Conservation (phyloP, 2,329 filamentous ascomycete genomes). For the Pseudogymnoascus sp. region DNA sequence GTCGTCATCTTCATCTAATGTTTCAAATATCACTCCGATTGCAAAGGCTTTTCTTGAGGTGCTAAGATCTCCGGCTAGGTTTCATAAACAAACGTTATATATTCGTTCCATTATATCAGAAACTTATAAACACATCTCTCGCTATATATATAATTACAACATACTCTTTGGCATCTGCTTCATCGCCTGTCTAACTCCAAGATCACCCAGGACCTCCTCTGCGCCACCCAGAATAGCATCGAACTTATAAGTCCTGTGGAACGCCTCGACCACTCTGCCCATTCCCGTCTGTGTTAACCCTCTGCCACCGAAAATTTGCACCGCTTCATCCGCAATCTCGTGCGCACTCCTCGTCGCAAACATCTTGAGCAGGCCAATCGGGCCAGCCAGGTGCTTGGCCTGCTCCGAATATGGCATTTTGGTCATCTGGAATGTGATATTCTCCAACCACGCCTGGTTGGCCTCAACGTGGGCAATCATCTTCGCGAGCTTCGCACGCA, state of each 20-base stretch:
- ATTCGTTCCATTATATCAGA: background rate
- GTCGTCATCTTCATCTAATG: too few relatives aligned
- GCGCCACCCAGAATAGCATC: conserved; percentile 70
- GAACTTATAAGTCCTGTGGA: conserved; percentile 77
- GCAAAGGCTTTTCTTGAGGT: too few relatives aligned
- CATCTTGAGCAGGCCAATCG: conserved; percentile 76
- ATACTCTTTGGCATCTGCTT: conserved; percentile 78
- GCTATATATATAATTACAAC: conserved; percentile 41
- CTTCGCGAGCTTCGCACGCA: conserved; percentile 76
- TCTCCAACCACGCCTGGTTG: conserved; percentile 7
- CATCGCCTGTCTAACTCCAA: conserved; percentile 77
- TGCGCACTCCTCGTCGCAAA: conserved; percentile 68
- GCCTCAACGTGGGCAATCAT: conserved; percentile 57
- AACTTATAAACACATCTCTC: background rate
- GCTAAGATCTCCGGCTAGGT: background rate
- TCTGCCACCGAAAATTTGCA: conserved; percentile 79
- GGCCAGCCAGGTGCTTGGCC: conserved; percentile 64
- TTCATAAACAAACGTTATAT: background rate
- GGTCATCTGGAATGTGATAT: conserved; percentile 67
- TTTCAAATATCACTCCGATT: too few relatives aligned
- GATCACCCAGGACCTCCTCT: conserved; percentile 72
- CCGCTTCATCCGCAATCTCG: conserved; percentile 74
- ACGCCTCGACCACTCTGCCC: conserved; percentile 76
- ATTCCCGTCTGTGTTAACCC: conserved; percentile 75
- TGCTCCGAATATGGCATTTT: conserved; percentile 75